phyloP scores from a whole-genome alignment of 2,329 filamentous ascomycete species.

The Exophiala bonariae region DNA sequence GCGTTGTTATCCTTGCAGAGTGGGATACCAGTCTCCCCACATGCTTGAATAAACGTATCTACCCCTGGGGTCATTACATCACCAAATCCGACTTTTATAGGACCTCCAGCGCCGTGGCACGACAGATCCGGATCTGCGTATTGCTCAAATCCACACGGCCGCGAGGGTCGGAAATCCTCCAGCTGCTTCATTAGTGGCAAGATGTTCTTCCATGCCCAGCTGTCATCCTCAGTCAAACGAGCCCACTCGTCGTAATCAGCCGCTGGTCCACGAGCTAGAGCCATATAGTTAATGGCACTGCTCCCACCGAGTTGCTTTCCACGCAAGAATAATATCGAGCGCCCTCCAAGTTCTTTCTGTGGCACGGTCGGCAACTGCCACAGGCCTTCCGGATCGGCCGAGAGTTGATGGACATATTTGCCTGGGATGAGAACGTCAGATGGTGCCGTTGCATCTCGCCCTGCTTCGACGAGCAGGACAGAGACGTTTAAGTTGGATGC shows the following conservation, averaged over 20 bases:
- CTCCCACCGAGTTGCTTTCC: slow-evolving; percentile 2
- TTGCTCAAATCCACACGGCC: slow-evolving; percentile 25
- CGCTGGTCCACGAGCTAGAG: neutral
- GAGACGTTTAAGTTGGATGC: neutral
- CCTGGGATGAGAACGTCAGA: slow-evolving; percentile 5
- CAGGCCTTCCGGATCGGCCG: slow-evolving; percentile 2
- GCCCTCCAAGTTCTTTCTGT: neutral
- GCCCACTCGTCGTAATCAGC: slow-evolving; percentile 1
- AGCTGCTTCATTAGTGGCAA: neutral
- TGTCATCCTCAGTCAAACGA: neutral
- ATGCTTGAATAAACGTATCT: slow-evolving; percentile 46
- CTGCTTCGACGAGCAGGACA: slow-evolving; percentile 9
- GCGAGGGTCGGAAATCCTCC: neutral
- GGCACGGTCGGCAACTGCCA: slow-evolving; percentile 11
- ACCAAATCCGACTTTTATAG: slow-evolving; percentile 50
- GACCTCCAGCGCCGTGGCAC: slow-evolving; percentile 52
- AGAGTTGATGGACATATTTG: slow-evolving; percentile 9
- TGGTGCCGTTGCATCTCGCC: slow-evolving; percentile 1
- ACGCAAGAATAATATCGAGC: slow-evolving; percentile 5
- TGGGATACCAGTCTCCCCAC: slow-evolving; percentile 41
- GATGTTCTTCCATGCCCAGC: neutral
- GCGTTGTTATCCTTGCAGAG: slow-evolving; percentile 58
- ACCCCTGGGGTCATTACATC: slow-evolving; percentile 44
- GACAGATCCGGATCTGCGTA: slow-evolving; percentile 46
- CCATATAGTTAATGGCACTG: neutral